phyloP scores from a whole-genome alignment of 2,329 filamentous ascomycete genomes.

The Colletotrichum simmondsii region DNA sequence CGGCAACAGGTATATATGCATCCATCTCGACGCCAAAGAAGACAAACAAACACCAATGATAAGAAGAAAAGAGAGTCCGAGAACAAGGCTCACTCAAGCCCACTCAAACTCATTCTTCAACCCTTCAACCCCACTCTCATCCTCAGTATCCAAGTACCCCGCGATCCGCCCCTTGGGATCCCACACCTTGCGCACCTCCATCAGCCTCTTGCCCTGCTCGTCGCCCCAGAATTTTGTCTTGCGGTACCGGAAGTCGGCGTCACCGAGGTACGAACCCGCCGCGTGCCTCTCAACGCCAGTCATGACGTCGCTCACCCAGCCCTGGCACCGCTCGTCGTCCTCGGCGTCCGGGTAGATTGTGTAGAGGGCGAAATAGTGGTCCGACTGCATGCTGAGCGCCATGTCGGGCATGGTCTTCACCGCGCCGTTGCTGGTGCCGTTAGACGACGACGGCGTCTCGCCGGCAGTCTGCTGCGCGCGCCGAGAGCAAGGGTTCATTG shows the following conservation, averaged over 20 bases:
- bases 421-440: slow-evolving; percentile 41
- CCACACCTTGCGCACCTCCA: slow-evolving; percentile 54
- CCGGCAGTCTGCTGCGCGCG: not conserved
- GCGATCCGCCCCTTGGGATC: slow-evolving; percentile 49
- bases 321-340: slow-evolving; percentile 55
- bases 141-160: slow-evolving; percentile 58
- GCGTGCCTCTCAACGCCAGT: slow-evolving; percentile 49
- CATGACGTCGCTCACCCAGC: slow-evolving; percentile 58
- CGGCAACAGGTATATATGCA: slow-evolving; percentile 1
- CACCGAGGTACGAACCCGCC: slow-evolving; percentile 64
- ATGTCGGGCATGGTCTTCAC: slow-evolving; percentile 53
- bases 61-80: too few relatives aligned
- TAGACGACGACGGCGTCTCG: not conserved
- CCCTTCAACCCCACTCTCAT: slow-evolving; percentile 55
- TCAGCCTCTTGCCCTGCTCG: slow-evolving; percentile 52
- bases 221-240: slow-evolving; percentile 59
- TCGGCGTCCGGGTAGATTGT: slow-evolving; percentile 57
- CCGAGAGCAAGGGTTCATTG: slow-evolving; percentile 59
- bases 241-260: slow-evolving; percentile 62
- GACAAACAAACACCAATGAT: too few relatives aligned
- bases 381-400: slow-evolving; percentile 64
- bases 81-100: slow-evolving; percentile 19
- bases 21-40: not conserved
- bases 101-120: slow-evolving; percentile 54
- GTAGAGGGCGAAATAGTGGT: slow-evolving; percentile 67